These are phyloP conservation scores for Naganishia randhawae DNA, from an alignment of 768 basidiomycete species.

Conservation along the genomic window DNA sequence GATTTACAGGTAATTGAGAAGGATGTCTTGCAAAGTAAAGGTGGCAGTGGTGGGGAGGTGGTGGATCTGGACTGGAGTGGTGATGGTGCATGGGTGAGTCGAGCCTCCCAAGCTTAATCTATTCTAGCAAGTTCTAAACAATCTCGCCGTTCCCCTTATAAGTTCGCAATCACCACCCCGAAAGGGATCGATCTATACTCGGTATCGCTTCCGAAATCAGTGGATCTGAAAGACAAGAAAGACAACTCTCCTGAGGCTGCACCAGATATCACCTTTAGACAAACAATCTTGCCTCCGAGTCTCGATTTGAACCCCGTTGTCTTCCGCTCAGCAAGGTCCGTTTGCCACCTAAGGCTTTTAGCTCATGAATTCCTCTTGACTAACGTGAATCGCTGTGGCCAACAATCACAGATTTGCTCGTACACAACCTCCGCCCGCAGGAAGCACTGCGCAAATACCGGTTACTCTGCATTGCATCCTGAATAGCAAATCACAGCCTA, in stretches of 20 bases:
- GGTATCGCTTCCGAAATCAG: constrained; percentile 15
- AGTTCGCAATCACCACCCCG: constrained; percentile 47
- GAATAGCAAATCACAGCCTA: constrained; percentile 33
- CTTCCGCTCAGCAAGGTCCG: constrained; percentile 47
- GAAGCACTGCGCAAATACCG: constrained; percentile 27
- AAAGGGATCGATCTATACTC: constrained; percentile 38
- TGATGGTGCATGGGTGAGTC: constrained; percentile 51
- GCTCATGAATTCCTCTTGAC: too few species aligned
- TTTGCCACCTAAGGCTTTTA: not conserved
- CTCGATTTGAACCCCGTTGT: constrained; percentile 40
- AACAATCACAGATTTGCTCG: not conserved
- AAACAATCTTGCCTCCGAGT: constrained; percentile 34
- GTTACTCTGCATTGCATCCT: constrained; percentile 45
- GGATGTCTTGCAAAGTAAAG: constrained; percentile 10
- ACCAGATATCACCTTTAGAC: not conserved
- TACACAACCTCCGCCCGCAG: not conserved
- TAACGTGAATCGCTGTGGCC: too few species aligned
- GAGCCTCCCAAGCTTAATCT: not conserved
- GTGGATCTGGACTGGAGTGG: constrained; percentile 79
- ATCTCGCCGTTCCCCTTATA: not conserved
- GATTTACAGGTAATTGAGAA: constrained; percentile 13
- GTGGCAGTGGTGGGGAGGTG: constrained; percentile 62
- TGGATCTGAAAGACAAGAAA: constrained; percentile 11
- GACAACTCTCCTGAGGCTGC: not conserved
- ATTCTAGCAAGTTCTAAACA: not conserved